Evolutionary conservation across 2,329 filamentous ascomycete species (phyloP).

Genomic region (Microdochium paspali): DNA sequence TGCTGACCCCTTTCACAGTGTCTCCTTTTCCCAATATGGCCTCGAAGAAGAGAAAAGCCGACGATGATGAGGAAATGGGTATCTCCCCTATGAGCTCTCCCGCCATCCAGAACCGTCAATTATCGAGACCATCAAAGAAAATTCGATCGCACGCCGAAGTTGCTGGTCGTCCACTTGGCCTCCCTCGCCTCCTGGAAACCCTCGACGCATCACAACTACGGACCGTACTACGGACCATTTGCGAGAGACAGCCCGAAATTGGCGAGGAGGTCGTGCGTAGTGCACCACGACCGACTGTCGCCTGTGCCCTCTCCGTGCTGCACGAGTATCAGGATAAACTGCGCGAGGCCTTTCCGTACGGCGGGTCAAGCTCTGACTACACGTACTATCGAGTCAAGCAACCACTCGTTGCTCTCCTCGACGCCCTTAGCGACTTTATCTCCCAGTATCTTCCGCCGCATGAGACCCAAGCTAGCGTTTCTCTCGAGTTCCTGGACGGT

Average conservation of each 20-base stretch:
- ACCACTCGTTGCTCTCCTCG: slow-evolving; percentile 68
- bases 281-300: slow-evolving; percentile 79
- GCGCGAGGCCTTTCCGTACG: slow-evolving; percentile 74
- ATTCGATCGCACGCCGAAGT: slow-evolving; percentile 52
- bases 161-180: slow-evolving; percentile 41
- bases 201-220: slow-evolving; percentile 79
- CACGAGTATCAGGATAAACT: slow-evolving; percentile 72
- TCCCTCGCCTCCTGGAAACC: slow-evolving; percentile 81
- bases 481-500: slow-evolving; percentile 78
- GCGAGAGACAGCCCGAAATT: slow-evolving; percentile 80
- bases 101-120: slow-evolving; percentile 57
- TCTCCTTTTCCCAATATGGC: slow-evolving; percentile 46
- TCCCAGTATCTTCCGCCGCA: slow-evolving; percentile 90
- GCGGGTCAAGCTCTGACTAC: slow-evolving; percentile 80
- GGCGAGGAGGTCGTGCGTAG: slow-evolving; percentile 73
- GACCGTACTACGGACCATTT: slow-evolving; percentile 80
- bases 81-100: slow-evolving; percentile 81
- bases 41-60: slow-evolving; percentile 75
- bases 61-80: slow-evolving; percentile 81
- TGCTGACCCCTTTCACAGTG: slow-evolving; percentile 18
- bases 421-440: slow-evolving; percentile 88
- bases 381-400: slow-evolving; percentile 88
- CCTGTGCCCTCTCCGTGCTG: slow-evolving; percentile 71
- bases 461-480: slow-evolving; percentile 74
- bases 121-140: slow-evolving; percentile 59